Evolutionary conservation across 495 filamentous ascomycete genomes (phyloP).

Genomic region (Trichodelitschia bisporula): DNA sequence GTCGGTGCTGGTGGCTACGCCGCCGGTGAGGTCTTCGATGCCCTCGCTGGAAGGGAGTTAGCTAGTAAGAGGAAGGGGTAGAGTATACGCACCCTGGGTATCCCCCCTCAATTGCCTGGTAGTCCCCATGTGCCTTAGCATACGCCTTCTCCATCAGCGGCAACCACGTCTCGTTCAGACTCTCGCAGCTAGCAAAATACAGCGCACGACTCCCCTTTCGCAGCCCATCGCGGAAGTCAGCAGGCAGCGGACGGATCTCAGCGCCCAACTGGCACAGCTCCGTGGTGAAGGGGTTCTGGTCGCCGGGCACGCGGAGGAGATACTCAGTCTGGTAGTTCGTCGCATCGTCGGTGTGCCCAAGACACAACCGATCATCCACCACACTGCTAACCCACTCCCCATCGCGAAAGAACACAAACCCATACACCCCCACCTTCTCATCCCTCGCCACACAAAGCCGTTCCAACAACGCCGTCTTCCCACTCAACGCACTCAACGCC

Average conservation of each 20-base stretch:
- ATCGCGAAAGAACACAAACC: slow-evolving; percentile 79
- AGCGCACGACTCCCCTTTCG: slow-evolving; percentile 56
- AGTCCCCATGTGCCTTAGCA: slow-evolving; percentile 86
- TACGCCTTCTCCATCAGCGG: slow-evolving; percentile 89
- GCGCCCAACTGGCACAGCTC: slow-evolving; percentile 6
- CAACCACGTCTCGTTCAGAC: slow-evolving; percentile 82
- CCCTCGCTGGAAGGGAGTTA: slow-evolving; percentile 31
- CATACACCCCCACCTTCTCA: slow-evolving; percentile 68
- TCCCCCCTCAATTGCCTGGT: slow-evolving; percentile 59
- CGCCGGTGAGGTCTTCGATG: slow-evolving; percentile 81
- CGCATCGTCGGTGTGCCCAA: slow-evolving; percentile 35
- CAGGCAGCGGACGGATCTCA: slow-evolving; percentile 10
- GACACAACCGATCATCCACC: slow-evolving; percentile 64
- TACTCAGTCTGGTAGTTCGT: neutral
- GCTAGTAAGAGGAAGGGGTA: slow-evolving; percentile 1
- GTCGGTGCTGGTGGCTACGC: slow-evolving; percentile 61
- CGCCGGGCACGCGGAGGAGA: slow-evolving; percentile 30
- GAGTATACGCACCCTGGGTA: slow-evolving; percentile 32
- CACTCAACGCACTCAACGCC: slow-evolving; percentile 58
- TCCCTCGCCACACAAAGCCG: slow-evolving; percentile 62
- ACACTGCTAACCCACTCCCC: slow-evolving; percentile 81
- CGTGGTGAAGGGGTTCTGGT: slow-evolving; percentile 6
- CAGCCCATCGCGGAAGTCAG: slow-evolving; percentile 42
- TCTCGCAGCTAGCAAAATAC: slow-evolving; percentile 67
- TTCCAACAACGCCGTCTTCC: slow-evolving; percentile 53